A percentile compares a stretch with the other conserved stretches of the same genome.
Conservation (phyloP, 2,329 filamentous ascomycete species). For the Xylaria sp. region DNA sequence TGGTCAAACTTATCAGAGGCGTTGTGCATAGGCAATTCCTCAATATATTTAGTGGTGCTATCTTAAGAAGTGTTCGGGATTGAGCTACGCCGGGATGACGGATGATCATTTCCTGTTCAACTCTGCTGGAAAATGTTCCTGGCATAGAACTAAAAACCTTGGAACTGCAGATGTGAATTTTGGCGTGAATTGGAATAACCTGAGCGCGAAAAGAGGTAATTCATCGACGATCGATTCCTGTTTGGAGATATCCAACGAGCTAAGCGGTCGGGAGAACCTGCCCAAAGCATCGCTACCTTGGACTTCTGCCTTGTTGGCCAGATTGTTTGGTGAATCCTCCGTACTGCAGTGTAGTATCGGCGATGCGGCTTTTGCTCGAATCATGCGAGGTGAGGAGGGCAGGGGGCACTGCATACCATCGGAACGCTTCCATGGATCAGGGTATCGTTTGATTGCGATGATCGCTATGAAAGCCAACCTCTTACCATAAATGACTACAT, state of each 20-base stretch:
- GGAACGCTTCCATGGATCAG: neutral
- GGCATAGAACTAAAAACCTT: neutral
- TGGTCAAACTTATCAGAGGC: neutral
- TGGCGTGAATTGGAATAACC: slow-evolving; percentile 21
- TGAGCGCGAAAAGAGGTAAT: slow-evolving; percentile 4
- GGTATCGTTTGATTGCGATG: slow-evolving; percentile 17
- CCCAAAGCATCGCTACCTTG: slow-evolving; percentile 8
- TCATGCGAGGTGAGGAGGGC: slow-evolving; percentile 5
- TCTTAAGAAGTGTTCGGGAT: neutral
- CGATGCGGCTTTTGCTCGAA: neutral
- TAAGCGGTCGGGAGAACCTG: slow-evolving; percentile 6
- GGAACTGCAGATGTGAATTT: slow-evolving; percentile 26
- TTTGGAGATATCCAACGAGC: neutral
- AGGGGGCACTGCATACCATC: neutral
- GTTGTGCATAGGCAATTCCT: neutral
- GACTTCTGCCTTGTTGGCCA: neutral
- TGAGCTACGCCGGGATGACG: neutral
- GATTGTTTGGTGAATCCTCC: slow-evolving; percentile 10
- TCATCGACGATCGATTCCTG: slow-evolving; percentile 26
- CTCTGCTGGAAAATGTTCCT: slow-evolving; percentile 13
- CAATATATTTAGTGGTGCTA: neutral
- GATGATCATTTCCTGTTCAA: slow-evolving; percentile 27
- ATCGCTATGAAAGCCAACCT: neutral
- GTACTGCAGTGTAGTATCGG: slow-evolving; percentile 12
- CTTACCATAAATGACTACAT: neutral